Percentiles rank a stretch among this genome's conserved stretches.
Conservation (phyloP, 331 rosid genomes). For the Acacia concinna region DNA sequence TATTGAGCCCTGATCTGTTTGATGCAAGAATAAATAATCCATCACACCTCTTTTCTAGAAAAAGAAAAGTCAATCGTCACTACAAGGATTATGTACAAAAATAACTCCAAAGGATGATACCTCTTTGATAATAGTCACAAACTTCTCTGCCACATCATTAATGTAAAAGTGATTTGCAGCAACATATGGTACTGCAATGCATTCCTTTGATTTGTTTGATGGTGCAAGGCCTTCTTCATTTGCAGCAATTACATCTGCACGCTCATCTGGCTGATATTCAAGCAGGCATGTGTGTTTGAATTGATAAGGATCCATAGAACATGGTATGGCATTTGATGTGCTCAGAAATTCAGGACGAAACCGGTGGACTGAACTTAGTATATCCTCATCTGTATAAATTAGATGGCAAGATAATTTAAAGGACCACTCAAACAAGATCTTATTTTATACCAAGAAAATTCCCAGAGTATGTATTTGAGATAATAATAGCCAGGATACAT, state of each 20-base stretch:
- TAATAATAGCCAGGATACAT: conserved; percentile 34
- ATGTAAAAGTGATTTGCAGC: conserved; percentile 42
- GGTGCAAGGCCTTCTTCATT: conserved; percentile 45
- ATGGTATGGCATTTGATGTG: conserved; percentile 49
- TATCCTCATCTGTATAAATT: conserved; percentile 63
- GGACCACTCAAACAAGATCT: not conserved
- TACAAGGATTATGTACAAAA: not conserved
- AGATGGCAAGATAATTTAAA: conserved; percentile 1
- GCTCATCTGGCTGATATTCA: conserved; percentile 42
- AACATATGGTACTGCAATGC: conserved; percentile 65
- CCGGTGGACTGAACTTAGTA: conserved; percentile 64
- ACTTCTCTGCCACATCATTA: conserved; percentile 53
- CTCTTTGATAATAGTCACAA: conserved; percentile 64
- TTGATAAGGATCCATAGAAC: conserved; percentile 51
- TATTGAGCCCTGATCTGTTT: conserved; percentile 55
- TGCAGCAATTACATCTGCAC: conserved; percentile 37
- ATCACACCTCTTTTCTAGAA: not conserved
- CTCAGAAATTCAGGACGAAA: conserved; percentile 73
- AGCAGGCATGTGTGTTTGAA: conserved; percentile 59
- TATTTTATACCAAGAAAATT: not conserved
- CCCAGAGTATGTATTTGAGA: conserved; percentile 21
- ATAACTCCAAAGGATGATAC: conserved; percentile 43
- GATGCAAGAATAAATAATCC: conserved; percentile 28
- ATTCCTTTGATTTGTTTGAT: conserved; percentile 52
- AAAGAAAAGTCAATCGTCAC: conserved; percentile 1